Conservation (phyloP, 352 stramenopile species). For the Phytophthora ramorum region DNA sequence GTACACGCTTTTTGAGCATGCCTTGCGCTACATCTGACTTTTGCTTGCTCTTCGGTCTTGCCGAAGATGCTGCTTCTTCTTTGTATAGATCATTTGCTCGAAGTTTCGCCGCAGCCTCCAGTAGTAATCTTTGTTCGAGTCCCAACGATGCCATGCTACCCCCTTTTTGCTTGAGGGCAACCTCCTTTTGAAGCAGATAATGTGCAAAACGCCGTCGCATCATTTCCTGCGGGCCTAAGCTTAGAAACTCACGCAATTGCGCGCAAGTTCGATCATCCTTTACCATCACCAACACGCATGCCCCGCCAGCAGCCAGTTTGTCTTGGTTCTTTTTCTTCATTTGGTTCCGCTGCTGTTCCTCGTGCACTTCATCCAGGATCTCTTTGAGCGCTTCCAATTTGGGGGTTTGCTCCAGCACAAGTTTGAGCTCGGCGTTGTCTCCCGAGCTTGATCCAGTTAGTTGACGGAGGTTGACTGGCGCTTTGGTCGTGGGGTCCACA, state of each 20-base stretch:
- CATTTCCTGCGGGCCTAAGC: slow-evolving; percentile 80
- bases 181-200: slow-evolving; percentile 80
- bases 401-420: slow-evolving; percentile 91
- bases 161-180: slow-evolving; percentile 61
- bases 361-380: slow-evolving; percentile 93
- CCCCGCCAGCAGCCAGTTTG: slow-evolving; percentile 42
- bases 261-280: slow-evolving; percentile 89
- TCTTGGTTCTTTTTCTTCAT: slow-evolving; percentile 34
- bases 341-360: slow-evolving; percentile 36
- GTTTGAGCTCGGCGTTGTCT: slow-evolving; percentile 55
- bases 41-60: slow-evolving; percentile 22
- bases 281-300: slow-evolving; percentile 83
- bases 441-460: slow-evolving; percentile 8
- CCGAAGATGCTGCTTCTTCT: slow-evolving; percentile 23
- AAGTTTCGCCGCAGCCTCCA: slow-evolving; percentile 61
- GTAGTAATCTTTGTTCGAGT: slow-evolving; percentile 69
- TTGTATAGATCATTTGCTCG: slow-evolving; percentile 52
- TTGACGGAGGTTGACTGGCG: slow-evolving; percentile 44
- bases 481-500: slow-evolving; percentile 59
- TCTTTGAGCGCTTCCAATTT: slow-evolving; percentile 95
- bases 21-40: slow-evolving; percentile 3
- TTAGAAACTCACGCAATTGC: slow-evolving; percentile 86
- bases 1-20: slow-evolving; percentile 43
- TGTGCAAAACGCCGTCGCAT: slow-evolving; percentile 85
- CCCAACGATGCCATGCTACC: slow-evolving; percentile 44